Evolutionary conservation across 352 stramenopile species (phyloP), one percentile per base, ranked within the genome.

Genomic region (Phytophthora sp.): DNA sequence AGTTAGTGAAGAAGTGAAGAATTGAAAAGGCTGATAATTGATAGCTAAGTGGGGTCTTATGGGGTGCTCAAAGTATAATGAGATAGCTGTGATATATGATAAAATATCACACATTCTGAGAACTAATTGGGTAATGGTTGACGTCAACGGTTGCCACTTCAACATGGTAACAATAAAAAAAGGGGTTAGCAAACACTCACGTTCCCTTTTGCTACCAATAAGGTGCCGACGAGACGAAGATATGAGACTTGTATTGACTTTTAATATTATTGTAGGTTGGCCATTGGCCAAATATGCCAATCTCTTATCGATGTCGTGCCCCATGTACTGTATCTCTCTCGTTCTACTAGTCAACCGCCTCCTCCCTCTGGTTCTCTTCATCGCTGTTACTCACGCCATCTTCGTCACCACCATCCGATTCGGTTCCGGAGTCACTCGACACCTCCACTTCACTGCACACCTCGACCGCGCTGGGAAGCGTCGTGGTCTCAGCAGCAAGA

Each of bases 401-500:
- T 18, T 26, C 24, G 5, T 29, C 27, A 38, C 23, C 18, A 38
- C 18, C 3, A 20, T 30, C 18, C 46, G 18, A 27, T 42, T 55
- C 46, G 6, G 15, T 26, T 30, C 46, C 46, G 20, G 18, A 54
- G n/a, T 55, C 29, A 6, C 31, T 39, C 12, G 46, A 29, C n/a
- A 18, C 29, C 18, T 55, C 46, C 46, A 55, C 12, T 29, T 55
- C 58, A 18, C 58, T 66, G 11, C 39, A 54, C 11, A 61, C 27
- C 21, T 66, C 49, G 1, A 66, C 50, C 1, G 49, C 49, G 4
- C 5, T 33, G 31, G 58, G 58, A 21, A 66, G 49, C 7, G 58
- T 66, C 15, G 29, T 61, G 30, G 49, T 66, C 30, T 61, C 58
- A 8, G 49, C 58, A 16, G 58, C 58, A 36, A 69, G 53, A 59